These are phyloP conservation scores for Mycena citricolor DNA, from an alignment of 1,284 basidiomycete genomes.

Conservation along the genomic window DNA sequence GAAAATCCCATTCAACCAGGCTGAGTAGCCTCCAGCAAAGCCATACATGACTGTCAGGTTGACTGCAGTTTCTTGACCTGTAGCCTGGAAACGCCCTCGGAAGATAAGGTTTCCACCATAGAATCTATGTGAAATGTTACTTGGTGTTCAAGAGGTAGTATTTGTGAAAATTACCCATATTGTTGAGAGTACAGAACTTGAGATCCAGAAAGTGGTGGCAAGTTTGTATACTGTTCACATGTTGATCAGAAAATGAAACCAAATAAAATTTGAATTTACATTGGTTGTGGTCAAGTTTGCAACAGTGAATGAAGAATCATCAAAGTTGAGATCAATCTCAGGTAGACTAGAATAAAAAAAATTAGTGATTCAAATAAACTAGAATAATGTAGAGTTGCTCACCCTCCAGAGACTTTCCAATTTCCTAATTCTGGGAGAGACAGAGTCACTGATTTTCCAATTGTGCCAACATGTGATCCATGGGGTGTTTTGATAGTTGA, in stretches of 20 bases:
- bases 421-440: conserved; percentile 36
- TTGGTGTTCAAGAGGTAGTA: too few relatives aligned
- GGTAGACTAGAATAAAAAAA: conserved; percentile 38
- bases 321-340: conserved; percentile 44
- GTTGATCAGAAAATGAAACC: conserved; percentile 2
- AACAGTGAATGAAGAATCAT: conserved; percentile 44
- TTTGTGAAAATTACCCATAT: conserved; percentile 52
- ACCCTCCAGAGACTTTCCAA: conserved; percentile 53
- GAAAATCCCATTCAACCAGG: conserved; percentile 52
- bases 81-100: conserved; percentile 50
- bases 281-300: conserved; percentile 45
- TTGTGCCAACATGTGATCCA: conserved; percentile 33
- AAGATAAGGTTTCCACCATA: conserved; percentile 51
- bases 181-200: conserved; percentile 51
- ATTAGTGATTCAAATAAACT: neutral
- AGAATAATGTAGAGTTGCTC: conserved; percentile 1
- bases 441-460: conserved; percentile 26
- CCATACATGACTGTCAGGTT: conserved; percentile 48
- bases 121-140: conserved; percentile 41
- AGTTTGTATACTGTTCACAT: conserved; percentile 43
- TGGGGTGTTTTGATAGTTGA: conserved; percentile 27
- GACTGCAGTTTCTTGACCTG: conserved; percentile 43
- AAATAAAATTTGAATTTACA: conserved; percentile 31
- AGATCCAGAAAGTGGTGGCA: conserved; percentile 41
- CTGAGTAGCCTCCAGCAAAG: conserved; percentile 49